Conservation (phyloP, 1,139 yeast species). For the Nadsonia commutata region DNA sequence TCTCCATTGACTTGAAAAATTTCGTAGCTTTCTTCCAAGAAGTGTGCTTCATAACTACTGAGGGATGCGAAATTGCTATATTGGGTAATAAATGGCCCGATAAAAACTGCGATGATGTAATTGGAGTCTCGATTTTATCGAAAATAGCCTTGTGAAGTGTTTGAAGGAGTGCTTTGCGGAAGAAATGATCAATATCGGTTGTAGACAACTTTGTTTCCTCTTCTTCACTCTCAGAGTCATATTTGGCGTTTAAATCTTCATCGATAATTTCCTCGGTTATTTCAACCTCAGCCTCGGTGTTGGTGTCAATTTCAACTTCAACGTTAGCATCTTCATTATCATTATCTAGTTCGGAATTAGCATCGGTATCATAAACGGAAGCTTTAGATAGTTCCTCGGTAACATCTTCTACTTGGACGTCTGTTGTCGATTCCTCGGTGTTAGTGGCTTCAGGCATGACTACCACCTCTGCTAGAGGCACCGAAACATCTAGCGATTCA, state of each 20-base stretch:
- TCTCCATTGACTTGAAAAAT: constrained; percentile 74
- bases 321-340: constrained; percentile 6
- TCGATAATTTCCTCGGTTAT: background rate
- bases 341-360: constrained; percentile 7
- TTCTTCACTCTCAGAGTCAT: constrained; percentile 1
- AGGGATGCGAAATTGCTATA: constrained; percentile 46
- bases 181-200: constrained; percentile 69
- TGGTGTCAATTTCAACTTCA: constrained; percentile 6
- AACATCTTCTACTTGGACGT: constrained; percentile 3
- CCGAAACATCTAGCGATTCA: constrained; percentile 11
- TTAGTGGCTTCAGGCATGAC: constrained; percentile 10
- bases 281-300: constrained; percentile 1
- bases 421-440: constrained; percentile 7
- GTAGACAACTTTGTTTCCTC: constrained; percentile 28
- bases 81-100: constrained; percentile 53
- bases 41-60: constrained; percentile 60
- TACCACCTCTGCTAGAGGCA: constrained; percentile 10
- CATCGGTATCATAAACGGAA: constrained; percentile 10
- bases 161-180: constrained; percentile 53
- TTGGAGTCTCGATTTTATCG: constrained; percentile 41
- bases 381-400: constrained; percentile 9
- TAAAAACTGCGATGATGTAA: constrained; percentile 55
- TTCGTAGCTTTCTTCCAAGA: constrained; percentile 85
- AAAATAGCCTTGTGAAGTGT: constrained; percentile 43
- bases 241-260: background rate